Evolutionary conservation across 2,329 filamentous ascomycete genomes (phyloP), one percentile per base, ranked within the genome.

Genomic region (Triangularia setosa): DNA sequence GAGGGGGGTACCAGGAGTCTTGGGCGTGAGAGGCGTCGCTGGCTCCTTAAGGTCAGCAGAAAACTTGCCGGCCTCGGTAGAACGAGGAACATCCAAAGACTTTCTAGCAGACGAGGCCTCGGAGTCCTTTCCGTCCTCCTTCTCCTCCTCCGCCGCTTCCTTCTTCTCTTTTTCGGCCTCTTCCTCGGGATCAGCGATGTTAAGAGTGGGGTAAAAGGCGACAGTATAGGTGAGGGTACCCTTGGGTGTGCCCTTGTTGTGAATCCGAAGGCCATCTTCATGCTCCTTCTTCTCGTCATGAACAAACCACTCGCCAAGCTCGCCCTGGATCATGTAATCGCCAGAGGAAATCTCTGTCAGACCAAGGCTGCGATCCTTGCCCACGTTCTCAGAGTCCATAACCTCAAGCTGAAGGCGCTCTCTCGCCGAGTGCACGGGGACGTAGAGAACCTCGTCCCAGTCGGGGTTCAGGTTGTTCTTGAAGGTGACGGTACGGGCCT

Each of bases 391-490:
- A 66, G 95, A 88, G 72, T 99, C 95, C 94, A 99, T 97, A 69
- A 98, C 93, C 76, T 99, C 95, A 18, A 99, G 79, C 0, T 88
- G 87, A 28, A 99, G 81, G 73, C 90, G 92, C 75, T 99, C 95
- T 30, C 92, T 89, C 14, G 85, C 72, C 6, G 89, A 93, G 75
- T 97, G 94, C 64, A 99, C 85, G 1, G 96, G 94, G 0, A 99
- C 84, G 73, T 99, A 99, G 23, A 97, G 85, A 24, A 99, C 88
- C 77, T 99, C 95, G 72, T 99, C 93, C 89, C 91, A 99, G 61
- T 95, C 90, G 1, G 95, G 95, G 74, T 96, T 92, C 64, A 99
- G 86, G 67, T 97, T 96, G 78, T 97, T 99, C 75, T 92, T 89
- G 81, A 95, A 97, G 0, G 94, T 98, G 59, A 99, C 95, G 2